phyloP scores from a whole-genome alignment of 129 eudicot species.

The Sambucus nigra region DNA sequence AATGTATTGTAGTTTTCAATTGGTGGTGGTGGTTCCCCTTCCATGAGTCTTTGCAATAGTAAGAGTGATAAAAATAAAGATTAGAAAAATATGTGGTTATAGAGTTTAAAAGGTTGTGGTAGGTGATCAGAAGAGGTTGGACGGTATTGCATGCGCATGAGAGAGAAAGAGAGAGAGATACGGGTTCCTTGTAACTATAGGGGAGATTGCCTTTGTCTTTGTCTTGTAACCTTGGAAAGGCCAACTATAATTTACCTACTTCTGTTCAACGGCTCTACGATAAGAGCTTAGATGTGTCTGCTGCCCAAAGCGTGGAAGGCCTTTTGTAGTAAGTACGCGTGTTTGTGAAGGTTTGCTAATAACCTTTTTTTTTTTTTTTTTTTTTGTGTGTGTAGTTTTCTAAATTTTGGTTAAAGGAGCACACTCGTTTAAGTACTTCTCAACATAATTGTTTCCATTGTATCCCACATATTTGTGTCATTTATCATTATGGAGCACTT shows the following conservation, averaged over 20 bases:
- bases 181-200: neutral
- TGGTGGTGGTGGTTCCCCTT: constrained; percentile 35
- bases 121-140: constrained; percentile 38
- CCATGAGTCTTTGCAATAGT: constrained; percentile 53
- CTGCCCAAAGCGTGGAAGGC: constrained; percentile 1
- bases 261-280: constrained; percentile 66
- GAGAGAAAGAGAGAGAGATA: constrained; percentile 1
- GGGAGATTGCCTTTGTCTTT: neutral
- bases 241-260: constrained; percentile 77
- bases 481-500: too few species aligned
- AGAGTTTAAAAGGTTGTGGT: constrained; percentile 12
- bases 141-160: constrained; percentile 13
- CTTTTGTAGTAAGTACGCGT: too few species aligned
- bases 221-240: constrained; percentile 40
- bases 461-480: too few species aligned
- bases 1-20: constrained; percentile 16
- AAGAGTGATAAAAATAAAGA: too few species aligned
- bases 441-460: too few species aligned
- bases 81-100: too few species aligned
- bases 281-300: constrained; percentile 8
- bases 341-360: too few species aligned
- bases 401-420: too few species aligned
- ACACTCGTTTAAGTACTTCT: too few species aligned
- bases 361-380: neutral
- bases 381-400: too few species aligned